These are phyloP conservation scores for Ballota nigra DNA, from an alignment of 257 asterid species.

Conservation along the genomic window DNA sequence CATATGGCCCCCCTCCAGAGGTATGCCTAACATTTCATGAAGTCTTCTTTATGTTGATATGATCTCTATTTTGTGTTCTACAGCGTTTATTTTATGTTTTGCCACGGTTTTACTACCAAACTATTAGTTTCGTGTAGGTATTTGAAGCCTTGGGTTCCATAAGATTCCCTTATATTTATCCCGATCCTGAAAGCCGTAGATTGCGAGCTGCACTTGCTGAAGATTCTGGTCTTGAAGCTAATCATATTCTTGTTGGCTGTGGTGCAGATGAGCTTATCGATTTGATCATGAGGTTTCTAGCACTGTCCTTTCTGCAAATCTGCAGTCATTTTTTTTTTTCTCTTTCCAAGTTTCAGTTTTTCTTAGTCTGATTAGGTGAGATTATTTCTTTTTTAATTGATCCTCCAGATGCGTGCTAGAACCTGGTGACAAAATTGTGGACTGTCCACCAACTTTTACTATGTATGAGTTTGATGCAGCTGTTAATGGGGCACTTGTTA, in stretches of 20 bases:
- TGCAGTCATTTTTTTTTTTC: background rate
- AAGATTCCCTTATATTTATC: slow-evolving; percentile 92
- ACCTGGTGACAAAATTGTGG: slow-evolving; percentile 92
- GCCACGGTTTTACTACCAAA: slow-evolving; percentile 17
- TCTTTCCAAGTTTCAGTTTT: background rate
- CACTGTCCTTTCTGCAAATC: slow-evolving; percentile 9
- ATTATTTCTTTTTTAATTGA: slow-evolving; percentile 17
- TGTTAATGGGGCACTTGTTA: slow-evolving; percentile 86
- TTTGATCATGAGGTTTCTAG: slow-evolving; percentile 82
- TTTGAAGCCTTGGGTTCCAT: slow-evolving; percentile 81
- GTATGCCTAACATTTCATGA: slow-evolving; percentile 33
- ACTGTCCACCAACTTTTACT: slow-evolving; percentile 96
- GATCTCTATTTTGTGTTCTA: background rate
- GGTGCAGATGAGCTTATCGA: slow-evolving; percentile 99
- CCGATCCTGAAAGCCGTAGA: slow-evolving; percentile 94
- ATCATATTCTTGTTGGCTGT: slow-evolving; percentile 84
- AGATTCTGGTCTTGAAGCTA: slow-evolving; percentile 94
- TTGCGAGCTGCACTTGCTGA: slow-evolving; percentile 91
- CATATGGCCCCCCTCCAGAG: slow-evolving; percentile 99
- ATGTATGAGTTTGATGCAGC: slow-evolving; percentile 99
- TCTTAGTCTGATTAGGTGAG: slow-evolving; percentile 6
- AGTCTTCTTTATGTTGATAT: background rate
- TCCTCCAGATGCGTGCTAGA: slow-evolving; percentile 80
- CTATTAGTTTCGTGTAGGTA: slow-evolving; percentile 52
- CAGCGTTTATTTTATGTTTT: background rate